phyloP scores from a whole-genome alignment of 1,284 basidiomycete genomes.

The Irpex rosettiformis region DNA sequence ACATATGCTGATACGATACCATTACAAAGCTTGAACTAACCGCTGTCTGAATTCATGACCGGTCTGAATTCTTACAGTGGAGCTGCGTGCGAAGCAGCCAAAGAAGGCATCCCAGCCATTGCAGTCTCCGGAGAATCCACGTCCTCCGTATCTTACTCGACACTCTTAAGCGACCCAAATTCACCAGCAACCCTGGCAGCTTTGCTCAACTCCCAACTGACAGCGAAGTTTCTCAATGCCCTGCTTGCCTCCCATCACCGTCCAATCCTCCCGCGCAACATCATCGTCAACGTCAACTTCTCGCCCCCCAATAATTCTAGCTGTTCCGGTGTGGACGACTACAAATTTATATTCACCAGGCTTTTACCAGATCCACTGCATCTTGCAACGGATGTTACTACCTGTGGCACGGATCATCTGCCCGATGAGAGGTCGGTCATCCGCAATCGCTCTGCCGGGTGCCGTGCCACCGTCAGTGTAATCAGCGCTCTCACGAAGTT shows the following conservation, averaged over 20 bases:
- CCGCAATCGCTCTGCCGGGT: slow-evolving; percentile 26
- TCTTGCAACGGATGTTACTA: slow-evolving; percentile 36
- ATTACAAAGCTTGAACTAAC: too few relatives aligned
- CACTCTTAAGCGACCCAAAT: slow-evolving; percentile 33
- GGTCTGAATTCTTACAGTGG: slow-evolving; percentile 33
- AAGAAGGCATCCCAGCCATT: slow-evolving; percentile 44
- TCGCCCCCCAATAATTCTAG: slow-evolving; percentile 33
- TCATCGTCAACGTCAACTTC: slow-evolving; percentile 51
- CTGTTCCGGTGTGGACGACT: slow-evolving; percentile 36
- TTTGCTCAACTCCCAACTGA: slow-evolving; percentile 39
- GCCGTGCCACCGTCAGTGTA: slow-evolving; percentile 45
- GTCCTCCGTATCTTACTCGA: slow-evolving; percentile 45
- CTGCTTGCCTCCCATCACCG: slow-evolving; percentile 31
- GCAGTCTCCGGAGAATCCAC: slow-evolving; percentile 44
- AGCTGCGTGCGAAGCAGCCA: slow-evolving; percentile 43
- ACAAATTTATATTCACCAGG: slow-evolving; percentile 45
- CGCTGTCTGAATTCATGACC: slow-evolving; percentile 36
- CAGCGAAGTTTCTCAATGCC: slow-evolving; percentile 35
- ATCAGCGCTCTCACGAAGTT: slow-evolving; percentile 31
- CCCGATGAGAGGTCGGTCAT: slow-evolving; percentile 40
- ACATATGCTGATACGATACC: too few relatives aligned
- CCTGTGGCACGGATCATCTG: slow-evolving; percentile 40
- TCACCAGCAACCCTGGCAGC: slow-evolving; percentile 34
- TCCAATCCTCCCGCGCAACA: slow-evolving; percentile 40
- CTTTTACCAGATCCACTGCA: slow-evolving; percentile 26